Evolutionary conservation across 371 early-diverging fungal species (phyloP).

Genomic region (Chytridiales sp.): DNA sequence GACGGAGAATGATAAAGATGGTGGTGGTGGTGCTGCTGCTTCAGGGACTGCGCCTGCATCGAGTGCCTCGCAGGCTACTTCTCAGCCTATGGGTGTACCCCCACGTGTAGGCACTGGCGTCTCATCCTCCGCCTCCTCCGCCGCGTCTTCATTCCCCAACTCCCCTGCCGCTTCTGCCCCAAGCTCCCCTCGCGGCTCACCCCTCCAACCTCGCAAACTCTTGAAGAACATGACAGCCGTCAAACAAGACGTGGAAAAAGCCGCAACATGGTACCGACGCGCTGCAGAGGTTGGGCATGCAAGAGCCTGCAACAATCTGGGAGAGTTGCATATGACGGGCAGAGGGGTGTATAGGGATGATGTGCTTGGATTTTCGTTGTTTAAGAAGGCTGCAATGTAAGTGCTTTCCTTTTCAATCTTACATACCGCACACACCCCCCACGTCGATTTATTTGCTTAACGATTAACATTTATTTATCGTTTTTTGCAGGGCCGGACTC

Average conservation of each 20-base stretch:
- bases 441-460: too few species aligned
- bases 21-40: background rate
- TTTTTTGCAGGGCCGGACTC: slow-evolving; percentile 18
- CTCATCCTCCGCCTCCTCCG: background rate
- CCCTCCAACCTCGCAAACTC: slow-evolving; percentile 8
- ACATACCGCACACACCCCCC: too few species aligned
- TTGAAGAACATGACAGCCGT: slow-evolving; percentile 27
- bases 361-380: slow-evolving; percentile 23
- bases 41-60: background rate
- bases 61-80: background rate
- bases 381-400: slow-evolving; percentile 28
- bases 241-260: slow-evolving; percentile 30
- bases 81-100: background rate
- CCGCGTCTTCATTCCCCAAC: background rate
- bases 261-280: slow-evolving; percentile 27
- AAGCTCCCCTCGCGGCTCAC: slow-evolving; percentile 3
- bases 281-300: slow-evolving; percentile 26
- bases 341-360: slow-evolving; percentile 25
- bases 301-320: slow-evolving; percentile 29
- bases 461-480: background rate
- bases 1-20: slow-evolving; percentile 1
- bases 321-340: slow-evolving; percentile 33
- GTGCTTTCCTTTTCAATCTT: background rate
- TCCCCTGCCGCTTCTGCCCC: background rate
- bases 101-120: background rate